These are phyloP conservation scores for Botrytis deweyae DNA, from an alignment of 2,329 filamentous ascomycete species.

Conservation along the genomic window DNA sequence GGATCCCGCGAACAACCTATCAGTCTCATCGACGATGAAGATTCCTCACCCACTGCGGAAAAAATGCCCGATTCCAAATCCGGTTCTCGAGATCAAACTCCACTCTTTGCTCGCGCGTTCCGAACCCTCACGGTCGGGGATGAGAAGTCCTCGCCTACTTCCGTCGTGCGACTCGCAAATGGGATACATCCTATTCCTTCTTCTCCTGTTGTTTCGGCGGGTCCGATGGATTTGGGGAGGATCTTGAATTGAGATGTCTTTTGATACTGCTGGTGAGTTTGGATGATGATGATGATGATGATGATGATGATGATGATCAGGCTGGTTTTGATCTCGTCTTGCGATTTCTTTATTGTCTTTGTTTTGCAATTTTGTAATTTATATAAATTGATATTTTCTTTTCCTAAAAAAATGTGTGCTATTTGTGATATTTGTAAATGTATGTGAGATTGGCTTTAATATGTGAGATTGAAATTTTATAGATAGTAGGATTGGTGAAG, in stretches of 20 bases:
- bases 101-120: not conserved
- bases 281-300: not conserved
- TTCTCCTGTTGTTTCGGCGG: not conserved
- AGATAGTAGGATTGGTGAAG: not conserved
- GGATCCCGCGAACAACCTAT: not conserved
- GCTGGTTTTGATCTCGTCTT: not conserved
- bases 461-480: rapidly evolving
- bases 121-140: not conserved
- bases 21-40: not conserved
- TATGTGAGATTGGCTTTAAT: not conserved
- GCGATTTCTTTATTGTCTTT: not conserved
- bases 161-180: too few relatives aligned
- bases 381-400: not conserved
- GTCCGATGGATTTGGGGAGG: not conserved
- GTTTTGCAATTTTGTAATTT: not conserved
- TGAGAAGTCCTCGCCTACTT: not conserved
- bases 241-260: not conserved
- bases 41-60: not conserved
- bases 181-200: too few relatives aligned
- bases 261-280: not conserved
- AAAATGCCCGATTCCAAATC: not conserved
- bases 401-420: not conserved
- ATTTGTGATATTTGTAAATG: not conserved
- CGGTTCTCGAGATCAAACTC: not conserved
- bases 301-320: not conserved